phyloP scores from a whole-genome alignment of 2,329 filamentous ascomycete species.

The Aureobasidium sp. region DNA sequence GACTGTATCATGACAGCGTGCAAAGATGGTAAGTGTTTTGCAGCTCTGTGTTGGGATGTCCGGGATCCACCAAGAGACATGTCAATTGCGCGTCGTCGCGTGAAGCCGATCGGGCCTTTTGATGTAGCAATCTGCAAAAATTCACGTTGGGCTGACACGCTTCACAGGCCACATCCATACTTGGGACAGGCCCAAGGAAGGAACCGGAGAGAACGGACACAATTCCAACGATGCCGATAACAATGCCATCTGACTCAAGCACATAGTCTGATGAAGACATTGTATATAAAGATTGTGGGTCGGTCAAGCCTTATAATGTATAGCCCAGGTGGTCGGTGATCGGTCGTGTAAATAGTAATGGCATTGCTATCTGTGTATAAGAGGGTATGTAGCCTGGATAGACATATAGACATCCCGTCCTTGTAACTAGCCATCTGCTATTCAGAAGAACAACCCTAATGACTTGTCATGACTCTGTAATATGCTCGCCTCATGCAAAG shows the following conservation, averaged over 20 bases:
- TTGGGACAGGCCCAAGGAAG: constrained; percentile 58
- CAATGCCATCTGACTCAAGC: not conserved
- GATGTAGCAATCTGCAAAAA: not conserved
- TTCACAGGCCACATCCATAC: constrained; percentile 62
- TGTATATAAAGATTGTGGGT: not conserved
- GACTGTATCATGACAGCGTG: constrained; percentile 89
- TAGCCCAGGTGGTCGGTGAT: not conserved
- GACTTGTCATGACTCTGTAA: not conserved
- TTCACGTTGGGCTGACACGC: constrained; percentile 7
- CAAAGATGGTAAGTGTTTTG: constrained; percentile 62
- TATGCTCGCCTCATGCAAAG: not conserved
- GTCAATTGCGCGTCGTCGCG: constrained; percentile 1
- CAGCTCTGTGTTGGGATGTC: not conserved
- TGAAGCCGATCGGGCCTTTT: not conserved
- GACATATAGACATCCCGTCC: not conserved
- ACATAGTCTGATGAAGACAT: not conserved
- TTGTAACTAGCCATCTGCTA: not conserved
- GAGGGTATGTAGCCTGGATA: not conserved
- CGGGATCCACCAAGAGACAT: not conserved
- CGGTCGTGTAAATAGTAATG: not conserved
- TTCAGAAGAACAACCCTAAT: not conserved
- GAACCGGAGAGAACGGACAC: constrained; percentile 23
- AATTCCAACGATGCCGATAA: not conserved
- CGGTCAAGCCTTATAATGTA: not conserved
- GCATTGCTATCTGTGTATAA: not conserved